Percentiles rank a stretch among this genome's conserved stretches.
These are phyloP conservation scores for Cyclaneusma minus DNA, from an alignment of 2,329 filamentous ascomycete genomes.

Conservation along the genomic window DNA sequence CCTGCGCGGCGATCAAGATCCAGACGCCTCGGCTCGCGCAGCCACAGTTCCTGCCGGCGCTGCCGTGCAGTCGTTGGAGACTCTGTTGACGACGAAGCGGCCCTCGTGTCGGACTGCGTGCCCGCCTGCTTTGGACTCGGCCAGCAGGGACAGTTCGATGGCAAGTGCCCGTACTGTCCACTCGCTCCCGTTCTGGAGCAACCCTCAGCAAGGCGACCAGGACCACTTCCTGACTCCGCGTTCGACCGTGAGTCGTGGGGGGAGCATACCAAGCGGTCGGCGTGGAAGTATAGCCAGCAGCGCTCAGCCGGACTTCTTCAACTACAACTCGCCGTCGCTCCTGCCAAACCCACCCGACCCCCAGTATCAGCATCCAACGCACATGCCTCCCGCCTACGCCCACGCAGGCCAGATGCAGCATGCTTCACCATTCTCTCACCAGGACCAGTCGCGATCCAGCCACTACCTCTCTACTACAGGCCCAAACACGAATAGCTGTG, in stretches of 20 bases:
- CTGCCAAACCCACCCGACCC: no score
- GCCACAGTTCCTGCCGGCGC: conserved; percentile 6
- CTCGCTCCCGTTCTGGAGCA: conserved; percentile 3
- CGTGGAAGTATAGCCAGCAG: no score
- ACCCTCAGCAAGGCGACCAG: conserved; percentile 5
- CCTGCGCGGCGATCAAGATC: no score
- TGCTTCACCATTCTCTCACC: conserved; percentile 1
- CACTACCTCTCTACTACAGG: conserved; percentile 1
- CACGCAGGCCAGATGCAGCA: conserved; percentile 1
- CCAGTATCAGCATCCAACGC: no score
- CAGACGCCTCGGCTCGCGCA: no score
- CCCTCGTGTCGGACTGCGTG: conserved; percentile 6
- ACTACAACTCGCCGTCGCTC: no score
- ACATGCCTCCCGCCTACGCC: no score
- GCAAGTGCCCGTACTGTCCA: conserved; percentile 10
- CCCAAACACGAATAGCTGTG: conserved; percentile 17
- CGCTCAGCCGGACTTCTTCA: no score
- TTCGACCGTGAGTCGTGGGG: no score
- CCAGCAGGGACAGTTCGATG: conserved; percentile 10
- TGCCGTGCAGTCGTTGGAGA: conserved; percentile 13
- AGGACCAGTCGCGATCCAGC: conserved; percentile 1
- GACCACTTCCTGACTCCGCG: no score
- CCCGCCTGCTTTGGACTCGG: background rate
- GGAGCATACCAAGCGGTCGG: no score
- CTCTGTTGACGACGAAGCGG: conserved; percentile 12